These are phyloP conservation scores for Reutealis trisperma DNA, from an alignment of 345 rosid genomes.

Conservation along the genomic window DNA sequence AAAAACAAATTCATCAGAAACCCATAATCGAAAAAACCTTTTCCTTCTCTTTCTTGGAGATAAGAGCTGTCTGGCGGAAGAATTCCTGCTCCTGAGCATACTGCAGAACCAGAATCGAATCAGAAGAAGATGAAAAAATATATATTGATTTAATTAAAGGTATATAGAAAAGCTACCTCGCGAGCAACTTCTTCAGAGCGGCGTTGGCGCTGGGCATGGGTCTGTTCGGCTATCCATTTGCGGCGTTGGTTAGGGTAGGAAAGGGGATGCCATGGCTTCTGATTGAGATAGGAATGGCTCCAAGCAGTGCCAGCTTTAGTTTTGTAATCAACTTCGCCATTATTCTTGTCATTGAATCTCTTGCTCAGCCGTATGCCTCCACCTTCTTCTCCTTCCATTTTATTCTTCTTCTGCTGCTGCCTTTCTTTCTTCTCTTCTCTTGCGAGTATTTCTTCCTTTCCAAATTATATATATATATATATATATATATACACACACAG, in stretches of 20 bases:
- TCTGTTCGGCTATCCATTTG: slow-evolving; percentile 98
- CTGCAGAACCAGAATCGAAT: slow-evolving; percentile 27
- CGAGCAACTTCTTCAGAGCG: slow-evolving; percentile 87
- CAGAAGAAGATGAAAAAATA: not conserved
- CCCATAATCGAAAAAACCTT: slow-evolving; percentile 43
- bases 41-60: slow-evolving; percentile 93
- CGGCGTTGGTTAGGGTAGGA: slow-evolving; percentile 98
- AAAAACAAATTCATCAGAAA: no score
- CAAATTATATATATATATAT: no score
- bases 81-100: slow-evolving; percentile 99
- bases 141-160: no score
- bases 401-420: not conserved
- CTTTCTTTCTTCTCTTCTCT: no score
- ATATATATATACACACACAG: no score
- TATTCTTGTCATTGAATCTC: slow-evolving; percentile 57
- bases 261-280: slow-evolving; percentile 99
- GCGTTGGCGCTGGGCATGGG: slow-evolving; percentile 66
- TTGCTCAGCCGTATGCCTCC: slow-evolving; percentile 80
- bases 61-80: slow-evolving; percentile 85
- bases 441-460: no score
- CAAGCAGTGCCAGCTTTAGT: slow-evolving; percentile 92
- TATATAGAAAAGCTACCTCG: slow-evolving; percentile 50
- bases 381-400: slow-evolving; percentile 82
- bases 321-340: slow-evolving; percentile 86
- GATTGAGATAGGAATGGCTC: slow-evolving; percentile 95